Evolutionary conservation across 169 alveolate genomes (phyloP), one percentile per base, ranked within the genome.

Genomic region (Plasmodium ovale): DNA sequence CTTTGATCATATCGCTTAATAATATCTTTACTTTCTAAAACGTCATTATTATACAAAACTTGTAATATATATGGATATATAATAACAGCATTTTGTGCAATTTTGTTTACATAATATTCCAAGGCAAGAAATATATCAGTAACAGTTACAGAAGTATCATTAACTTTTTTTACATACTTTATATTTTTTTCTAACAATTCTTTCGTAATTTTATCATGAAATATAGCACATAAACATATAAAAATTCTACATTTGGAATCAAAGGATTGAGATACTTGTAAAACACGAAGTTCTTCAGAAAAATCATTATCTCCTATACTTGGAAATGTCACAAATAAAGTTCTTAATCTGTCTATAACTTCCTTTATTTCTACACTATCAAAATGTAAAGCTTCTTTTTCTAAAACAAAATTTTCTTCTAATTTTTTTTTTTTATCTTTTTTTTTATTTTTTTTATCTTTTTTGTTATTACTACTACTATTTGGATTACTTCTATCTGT

Each of bases 191-290:
- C 94, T 72, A 93, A 74, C 44, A 89, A 33, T 31, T 84, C 89
- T 68, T 72, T 84, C 14, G 85, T 74, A 59, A 91, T 89, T 44
- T 88, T 84, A 25, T 89, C 87, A 47, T 84, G 87, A 91, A 94
- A 92, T 33, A 95, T 68, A 9, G 95, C 96, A 39, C 93, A 73
- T 16, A 94, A 87, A 1, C 96, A 95, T 49, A 94, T 92, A 82
- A 91, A 95, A 44, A 95, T 59, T 85, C 96, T 47, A 56, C 94
- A 87, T 31, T 89, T 95, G 89, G 93, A 92, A 72, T 95, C 97
- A 87, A 97, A 97, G 62, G 94, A 96, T 73, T 96, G 98, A 12
- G 98, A 95, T 25, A 97, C 96, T 92, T 97, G 98, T 51, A 97
- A 87, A 77, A 97, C 95, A 16, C 98, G 96, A 14, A 97, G 90